Conservation (phyloP, 2,329 filamentous ascomycete genomes). For the Colletotrichum eleusines region DNA sequence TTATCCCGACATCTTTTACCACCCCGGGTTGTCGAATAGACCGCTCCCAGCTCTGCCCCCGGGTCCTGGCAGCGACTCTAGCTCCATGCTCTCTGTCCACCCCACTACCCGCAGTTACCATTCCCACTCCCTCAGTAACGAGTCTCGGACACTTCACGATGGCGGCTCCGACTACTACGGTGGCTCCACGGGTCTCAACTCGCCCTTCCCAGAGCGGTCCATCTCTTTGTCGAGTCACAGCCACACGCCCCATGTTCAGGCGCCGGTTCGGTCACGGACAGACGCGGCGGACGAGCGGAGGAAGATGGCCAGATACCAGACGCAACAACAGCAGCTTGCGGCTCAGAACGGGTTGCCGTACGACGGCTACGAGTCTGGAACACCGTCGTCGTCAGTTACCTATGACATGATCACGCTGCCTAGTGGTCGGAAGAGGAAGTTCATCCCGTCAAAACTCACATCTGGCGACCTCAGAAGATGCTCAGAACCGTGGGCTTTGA, state of each 20-base stretch:
- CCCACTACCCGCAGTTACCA: slow-evolving; percentile 53
- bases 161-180: slow-evolving; percentile 63
- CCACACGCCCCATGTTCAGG: slow-evolving; percentile 80
- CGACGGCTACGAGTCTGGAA: slow-evolving; percentile 68
- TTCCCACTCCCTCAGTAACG: slow-evolving; percentile 61
- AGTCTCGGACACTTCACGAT: slow-evolving; percentile 55
- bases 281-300: slow-evolving; percentile 83
- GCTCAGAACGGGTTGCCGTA: slow-evolving; percentile 64
- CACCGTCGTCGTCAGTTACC: slow-evolving; percentile 67
- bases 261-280: slow-evolving; percentile 92
- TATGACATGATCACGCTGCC: slow-evolving; percentile 90
- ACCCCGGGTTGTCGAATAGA: slow-evolving; percentile 79
- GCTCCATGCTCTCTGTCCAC: slow-evolving; percentile 62
- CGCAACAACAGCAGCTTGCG: slow-evolving; percentile 64
- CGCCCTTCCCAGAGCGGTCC: slow-evolving; percentile 72
- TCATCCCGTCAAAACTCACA: slow-evolving; percentile 86
- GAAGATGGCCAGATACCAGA: slow-evolving; percentile 66
- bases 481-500: slow-evolving; percentile 91
- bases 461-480: slow-evolving; percentile 87
- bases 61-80: slow-evolving; percentile 72
- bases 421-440: slow-evolving; percentile 82
- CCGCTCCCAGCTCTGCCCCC: slow-evolving; percentile 74
- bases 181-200: slow-evolving; percentile 48
- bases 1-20: slow-evolving; percentile 92
- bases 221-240: slow-evolving; percentile 87